Conservation (phyloP, 441 rosid genomes). For the Adansonia gregorii region DNA sequence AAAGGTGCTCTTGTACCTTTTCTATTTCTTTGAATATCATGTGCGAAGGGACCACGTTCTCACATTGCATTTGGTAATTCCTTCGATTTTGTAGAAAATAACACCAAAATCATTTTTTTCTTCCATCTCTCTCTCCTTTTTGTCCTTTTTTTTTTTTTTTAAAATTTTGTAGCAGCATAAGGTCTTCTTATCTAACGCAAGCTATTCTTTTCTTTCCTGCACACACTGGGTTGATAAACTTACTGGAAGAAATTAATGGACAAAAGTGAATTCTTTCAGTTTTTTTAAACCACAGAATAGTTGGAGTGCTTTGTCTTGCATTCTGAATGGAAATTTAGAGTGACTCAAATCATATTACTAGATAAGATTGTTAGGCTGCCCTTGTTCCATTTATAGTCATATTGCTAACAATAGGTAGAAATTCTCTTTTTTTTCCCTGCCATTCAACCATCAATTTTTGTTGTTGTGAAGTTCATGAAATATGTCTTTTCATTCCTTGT, state of each 20-base stretch:
- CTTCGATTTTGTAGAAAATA: background rate
- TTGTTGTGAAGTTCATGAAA: constrained; percentile 10
- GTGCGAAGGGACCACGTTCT: background rate
- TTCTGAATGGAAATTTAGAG: background rate
- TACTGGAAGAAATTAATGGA: background rate
- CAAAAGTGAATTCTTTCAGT: background rate
- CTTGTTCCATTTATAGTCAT: background rate
- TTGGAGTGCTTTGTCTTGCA: background rate
- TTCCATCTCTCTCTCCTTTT: background rate
- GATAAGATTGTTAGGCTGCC: background rate
- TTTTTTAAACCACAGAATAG: background rate
- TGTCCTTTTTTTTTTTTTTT: too few relatives aligned
- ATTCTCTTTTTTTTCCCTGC: background rate
- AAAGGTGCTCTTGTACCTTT: background rate
- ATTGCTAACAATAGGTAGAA: background rate
- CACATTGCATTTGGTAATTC: background rate
- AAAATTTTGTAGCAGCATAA: too few relatives aligned
- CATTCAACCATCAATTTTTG: background rate
- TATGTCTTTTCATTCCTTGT: constrained; percentile 11
- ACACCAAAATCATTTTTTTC: background rate
- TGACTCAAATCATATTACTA: constrained; percentile 10
- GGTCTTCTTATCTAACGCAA: background rate
- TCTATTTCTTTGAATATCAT: background rate
- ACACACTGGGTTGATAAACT: background rate
- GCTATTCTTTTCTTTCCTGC: constrained; percentile 4